These are phyloP conservation scores for Oemleria cerasiformis DNA, from an alignment of 306 rosid species.

Conservation along the genomic window DNA sequence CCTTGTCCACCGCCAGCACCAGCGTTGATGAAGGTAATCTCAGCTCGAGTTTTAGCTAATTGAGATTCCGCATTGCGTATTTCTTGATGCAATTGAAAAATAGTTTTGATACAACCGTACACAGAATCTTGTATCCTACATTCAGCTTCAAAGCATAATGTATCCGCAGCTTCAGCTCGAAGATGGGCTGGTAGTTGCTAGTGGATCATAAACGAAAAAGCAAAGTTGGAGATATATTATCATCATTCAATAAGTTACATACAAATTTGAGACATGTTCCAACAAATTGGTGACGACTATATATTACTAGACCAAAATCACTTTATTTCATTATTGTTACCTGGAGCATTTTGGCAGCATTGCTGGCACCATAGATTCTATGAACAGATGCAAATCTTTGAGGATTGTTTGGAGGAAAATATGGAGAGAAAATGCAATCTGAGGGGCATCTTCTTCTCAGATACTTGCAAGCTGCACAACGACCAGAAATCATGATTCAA, in stretches of 20 bases:
- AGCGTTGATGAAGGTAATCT: constrained; percentile 35
- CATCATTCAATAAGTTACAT: not conserved
- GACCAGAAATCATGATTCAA: constrained; percentile 21
- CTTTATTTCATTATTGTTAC: constrained; percentile 23
- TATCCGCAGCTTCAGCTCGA: constrained; percentile 54
- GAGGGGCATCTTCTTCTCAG: constrained; percentile 67
- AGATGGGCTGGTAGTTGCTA: constrained; percentile 49
- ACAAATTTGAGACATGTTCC: not conserved
- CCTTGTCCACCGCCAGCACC: constrained; percentile 18
- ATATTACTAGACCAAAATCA: too few relatives aligned
- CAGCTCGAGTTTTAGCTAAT: constrained; percentile 48
- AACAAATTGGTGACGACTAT: too few relatives aligned
- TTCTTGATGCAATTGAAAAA: constrained; percentile 50
- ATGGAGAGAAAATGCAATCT: constrained; percentile 69
- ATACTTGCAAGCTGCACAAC: constrained; percentile 78
- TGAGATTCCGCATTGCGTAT: constrained; percentile 41
- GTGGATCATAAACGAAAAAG: not conserved
- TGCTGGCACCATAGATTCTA: constrained; percentile 67
- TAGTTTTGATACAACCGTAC: constrained; percentile 63
- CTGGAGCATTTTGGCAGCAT: constrained; percentile 74
- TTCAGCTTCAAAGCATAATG: constrained; percentile 53
- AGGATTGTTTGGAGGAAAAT: constrained; percentile 68
- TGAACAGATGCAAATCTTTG: constrained; percentile 73
- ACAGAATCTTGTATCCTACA: constrained; percentile 61
- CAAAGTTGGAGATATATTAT: not conserved